Base-by-base conservation (phyloP, 2,329 filamentous ascomycete genomes). In the Fusarium oxysporum region DNA sequence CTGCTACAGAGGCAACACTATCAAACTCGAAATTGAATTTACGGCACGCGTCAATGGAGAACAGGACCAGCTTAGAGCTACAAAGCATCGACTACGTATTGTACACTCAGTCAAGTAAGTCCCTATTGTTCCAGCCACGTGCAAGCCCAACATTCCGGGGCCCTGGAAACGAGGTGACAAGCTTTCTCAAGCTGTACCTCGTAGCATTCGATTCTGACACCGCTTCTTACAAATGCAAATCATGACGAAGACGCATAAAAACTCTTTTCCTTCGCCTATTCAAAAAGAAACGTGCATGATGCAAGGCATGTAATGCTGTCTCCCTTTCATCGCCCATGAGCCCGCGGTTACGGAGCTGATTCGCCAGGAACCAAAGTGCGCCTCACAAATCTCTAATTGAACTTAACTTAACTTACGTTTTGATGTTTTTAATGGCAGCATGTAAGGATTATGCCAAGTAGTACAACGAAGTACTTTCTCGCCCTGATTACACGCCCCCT, bases 311-410 rank as follows among this genome's bases (percentile, higher is more conserved):
- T 4, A 63, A 58, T 65, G 30, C 45, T 51, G 43, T 62, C 67
- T 30, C 56, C 51, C 23, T 72, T 58, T 56, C 40, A 41, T 38
- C 16, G 44, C 68, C 76, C 76, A 76, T 77, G 76, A 75, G 76
- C 60, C 32, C 43, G 44, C 62, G 61, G 51, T 59, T 21, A 12
- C 45, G 17, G 23, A 57, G 54, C 63, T 75, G 76, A 77, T 78
- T 77, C 71, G 76, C 50, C 54, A 63, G 48, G 14, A n/a, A 21
- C 28, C 19, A 30, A 63, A 19, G 45, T 17, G 32, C 53, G 50
- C 50, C 50, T 59, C 44, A 56, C 40, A 37, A 44, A 64, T 50
- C 35, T 68, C 28, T 35, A 59, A 72, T 38, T 45, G 47, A 62
- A 65, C 37, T 44, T 65, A 43, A 28, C 35, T 43, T 21, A 33